Evolutionary conservation across 1,284 basidiomycete species (phyloP).

Genomic region (Mycena sp.): DNA sequence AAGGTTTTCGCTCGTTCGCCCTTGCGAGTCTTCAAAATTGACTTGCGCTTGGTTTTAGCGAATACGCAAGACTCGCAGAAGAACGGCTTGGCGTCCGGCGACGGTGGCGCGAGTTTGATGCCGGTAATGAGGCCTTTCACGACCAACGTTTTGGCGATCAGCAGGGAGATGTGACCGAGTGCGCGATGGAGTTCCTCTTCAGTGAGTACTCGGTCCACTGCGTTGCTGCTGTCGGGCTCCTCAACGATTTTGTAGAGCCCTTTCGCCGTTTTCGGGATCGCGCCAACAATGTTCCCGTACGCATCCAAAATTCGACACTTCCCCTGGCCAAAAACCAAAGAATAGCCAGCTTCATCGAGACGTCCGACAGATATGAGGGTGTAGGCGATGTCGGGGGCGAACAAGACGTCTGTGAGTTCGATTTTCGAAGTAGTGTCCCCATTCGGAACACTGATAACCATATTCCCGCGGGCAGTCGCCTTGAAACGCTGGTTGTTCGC

Average conservation of each 20-base stretch:
- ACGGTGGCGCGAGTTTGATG: slow-evolving; percentile 11
- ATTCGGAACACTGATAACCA: slow-evolving; percentile 35
- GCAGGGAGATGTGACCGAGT: slow-evolving; percentile 30
- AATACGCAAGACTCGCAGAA: slow-evolving; percentile 35
- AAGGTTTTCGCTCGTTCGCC: slow-evolving; percentile 35
- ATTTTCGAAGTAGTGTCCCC: slow-evolving; percentile 21
- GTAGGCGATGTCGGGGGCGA: slow-evolving; percentile 33
- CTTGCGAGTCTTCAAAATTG: slow-evolving; percentile 37
- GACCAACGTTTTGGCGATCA: slow-evolving; percentile 16
- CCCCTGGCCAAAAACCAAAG: slow-evolving; percentile 25
- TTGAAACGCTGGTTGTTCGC: slow-evolving; percentile 21
- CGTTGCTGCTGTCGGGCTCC: background rate
- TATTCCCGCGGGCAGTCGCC: slow-evolving; percentile 30
- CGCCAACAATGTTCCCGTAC: slow-evolving; percentile 5
- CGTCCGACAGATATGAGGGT: slow-evolving; percentile 36
- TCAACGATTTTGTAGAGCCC: slow-evolving; percentile 18
- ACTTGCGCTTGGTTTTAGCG: slow-evolving; percentile 40
- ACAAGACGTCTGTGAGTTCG: slow-evolving; percentile 34
- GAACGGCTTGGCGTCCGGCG: background rate
- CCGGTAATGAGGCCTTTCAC: slow-evolving; percentile 25
- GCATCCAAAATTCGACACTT: slow-evolving; percentile 10
- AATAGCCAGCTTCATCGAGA: slow-evolving; percentile 34
- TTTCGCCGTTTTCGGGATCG: slow-evolving; percentile 11
- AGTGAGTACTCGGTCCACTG: slow-evolving; percentile 8
- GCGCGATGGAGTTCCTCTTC: slow-evolving; percentile 25